A percentile compares a stretch with the other conserved stretches of the same genome.
Conservation (phyloP, 176 grass and related monocot genomes). For the Carex myosuroides region DNA sequence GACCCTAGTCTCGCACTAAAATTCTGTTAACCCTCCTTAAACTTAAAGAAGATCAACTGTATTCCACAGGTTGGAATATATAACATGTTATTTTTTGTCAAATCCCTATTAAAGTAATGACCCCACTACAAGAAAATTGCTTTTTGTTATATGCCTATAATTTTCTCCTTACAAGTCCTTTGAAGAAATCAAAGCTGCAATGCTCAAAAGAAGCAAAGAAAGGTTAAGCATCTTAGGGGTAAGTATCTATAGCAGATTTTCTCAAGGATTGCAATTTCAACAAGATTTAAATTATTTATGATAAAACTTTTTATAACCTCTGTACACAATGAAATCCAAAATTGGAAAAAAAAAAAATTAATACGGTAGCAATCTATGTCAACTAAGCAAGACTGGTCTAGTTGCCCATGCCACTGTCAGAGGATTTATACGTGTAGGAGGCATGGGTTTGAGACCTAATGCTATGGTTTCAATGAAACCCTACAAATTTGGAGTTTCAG, state of each 20-base stretch:
- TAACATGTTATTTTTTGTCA: background rate
- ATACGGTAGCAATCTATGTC: no score
- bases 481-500: no score
- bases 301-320: no score
- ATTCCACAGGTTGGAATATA: background rate
- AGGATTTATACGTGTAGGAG: no score
- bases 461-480: no score
- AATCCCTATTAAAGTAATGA: background rate
- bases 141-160: constrained; percentile 25
- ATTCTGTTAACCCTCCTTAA: background rate
- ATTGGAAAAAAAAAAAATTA: no score
- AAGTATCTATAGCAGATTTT: background rate
- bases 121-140: background rate
- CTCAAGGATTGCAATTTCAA: background rate
- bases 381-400: no score
- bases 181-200: constrained; percentile 95
- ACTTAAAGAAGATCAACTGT: background rate
- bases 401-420: no score
- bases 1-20: background rate
- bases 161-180: constrained; percentile 80
- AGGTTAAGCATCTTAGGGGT: background rate
- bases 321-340: no score
- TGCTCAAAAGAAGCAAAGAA: constrained; percentile 19
- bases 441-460: no score
- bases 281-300: no score